Percentiles rank a stretch among this genome's conserved stretches.
Conservation (phyloP, 2,329 filamentous ascomycete genomes). For the Dothideomycetes sp. region DNA sequence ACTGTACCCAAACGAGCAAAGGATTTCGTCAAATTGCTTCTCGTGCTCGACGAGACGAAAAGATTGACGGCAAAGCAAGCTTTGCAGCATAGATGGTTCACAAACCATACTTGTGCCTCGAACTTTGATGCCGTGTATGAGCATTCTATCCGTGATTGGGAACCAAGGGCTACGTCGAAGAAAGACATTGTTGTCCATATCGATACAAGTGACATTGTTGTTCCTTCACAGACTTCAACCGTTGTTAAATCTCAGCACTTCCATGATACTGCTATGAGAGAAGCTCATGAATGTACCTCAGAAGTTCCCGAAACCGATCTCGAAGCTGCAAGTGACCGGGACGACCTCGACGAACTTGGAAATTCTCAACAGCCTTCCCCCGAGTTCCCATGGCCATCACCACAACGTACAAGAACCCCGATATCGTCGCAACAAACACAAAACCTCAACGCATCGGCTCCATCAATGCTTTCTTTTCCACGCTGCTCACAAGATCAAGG, state of each 20-base stretch:
- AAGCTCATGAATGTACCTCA: neutral
- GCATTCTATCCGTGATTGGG: constrained; percentile 42
- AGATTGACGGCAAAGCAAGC: constrained; percentile 47
- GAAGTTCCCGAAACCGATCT: neutral
- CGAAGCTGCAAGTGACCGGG: neutral
- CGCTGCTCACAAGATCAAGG: neutral
- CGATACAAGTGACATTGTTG: constrained; percentile 7
- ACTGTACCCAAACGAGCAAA: constrained; percentile 26
- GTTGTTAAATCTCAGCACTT: constrained; percentile 2
- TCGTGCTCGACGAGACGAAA: constrained; percentile 40
- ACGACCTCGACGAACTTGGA: neutral
- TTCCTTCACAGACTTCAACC: neutral
- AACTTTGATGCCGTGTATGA: constrained; percentile 44
- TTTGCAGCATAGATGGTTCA: constrained; percentile 48
- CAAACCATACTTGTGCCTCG: constrained; percentile 37
- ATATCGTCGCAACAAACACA: neutral
- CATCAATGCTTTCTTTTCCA: neutral
- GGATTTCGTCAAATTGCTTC: constrained; percentile 44
- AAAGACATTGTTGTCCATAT: constrained; percentile 1
- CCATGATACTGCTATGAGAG: no score
- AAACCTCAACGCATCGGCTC: neutral
- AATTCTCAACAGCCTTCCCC: neutral
- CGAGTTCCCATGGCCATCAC: neutral
- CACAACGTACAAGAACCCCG: neutral
- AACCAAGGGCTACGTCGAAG: constrained; percentile 26